phyloP scores from a whole-genome alignment of 805 yeast genomes.

The Wickerhamiella musiphila region DNA sequence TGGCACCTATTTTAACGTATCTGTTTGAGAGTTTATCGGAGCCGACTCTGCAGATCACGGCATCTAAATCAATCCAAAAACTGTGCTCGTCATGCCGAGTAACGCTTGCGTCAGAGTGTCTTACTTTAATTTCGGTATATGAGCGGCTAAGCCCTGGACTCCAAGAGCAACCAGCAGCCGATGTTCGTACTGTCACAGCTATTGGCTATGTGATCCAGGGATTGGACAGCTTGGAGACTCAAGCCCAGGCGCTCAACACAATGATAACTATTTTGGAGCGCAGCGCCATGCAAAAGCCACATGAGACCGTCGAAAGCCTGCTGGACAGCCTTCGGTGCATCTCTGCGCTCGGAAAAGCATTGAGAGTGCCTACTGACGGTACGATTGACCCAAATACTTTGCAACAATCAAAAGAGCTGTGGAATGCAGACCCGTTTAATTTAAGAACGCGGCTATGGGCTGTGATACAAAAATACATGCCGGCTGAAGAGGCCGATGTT shows the following conservation, averaged over 20 bases:
- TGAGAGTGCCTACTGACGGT: slow-evolving; percentile 40
- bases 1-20: slow-evolving; percentile 38
- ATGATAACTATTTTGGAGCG: slow-evolving; percentile 8
- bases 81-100: slow-evolving; percentile 22
- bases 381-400: slow-evolving; percentile 23
- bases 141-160: slow-evolving; percentile 11
- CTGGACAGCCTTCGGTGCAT: slow-evolving; percentile 45
- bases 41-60: slow-evolving; percentile 21
- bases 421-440: slow-evolving; percentile 17
- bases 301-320: slow-evolving; percentile 21
- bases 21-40: slow-evolving; percentile 28
- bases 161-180: slow-evolving; percentile 10
- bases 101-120: slow-evolving; percentile 13
- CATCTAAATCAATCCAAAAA: slow-evolving; percentile 40
- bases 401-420: slow-evolving; percentile 21
- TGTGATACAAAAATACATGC: slow-evolving; percentile 27
- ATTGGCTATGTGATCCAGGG: slow-evolving; percentile 20
- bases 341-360: slow-evolving; percentile 53
- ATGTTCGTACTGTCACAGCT: slow-evolving; percentile 20
- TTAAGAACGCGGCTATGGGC: slow-evolving; percentile 28
- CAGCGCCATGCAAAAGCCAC: slow-evolving; percentile 10
- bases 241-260: slow-evolving; percentile 18
- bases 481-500: slow-evolving; percentile 29
- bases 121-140: slow-evolving; percentile 18
- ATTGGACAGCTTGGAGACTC: slow-evolving; percentile 9